Base-by-base conservation (phyloP, 768 basidiomycete species). In the Auricularia sp. region DNA sequence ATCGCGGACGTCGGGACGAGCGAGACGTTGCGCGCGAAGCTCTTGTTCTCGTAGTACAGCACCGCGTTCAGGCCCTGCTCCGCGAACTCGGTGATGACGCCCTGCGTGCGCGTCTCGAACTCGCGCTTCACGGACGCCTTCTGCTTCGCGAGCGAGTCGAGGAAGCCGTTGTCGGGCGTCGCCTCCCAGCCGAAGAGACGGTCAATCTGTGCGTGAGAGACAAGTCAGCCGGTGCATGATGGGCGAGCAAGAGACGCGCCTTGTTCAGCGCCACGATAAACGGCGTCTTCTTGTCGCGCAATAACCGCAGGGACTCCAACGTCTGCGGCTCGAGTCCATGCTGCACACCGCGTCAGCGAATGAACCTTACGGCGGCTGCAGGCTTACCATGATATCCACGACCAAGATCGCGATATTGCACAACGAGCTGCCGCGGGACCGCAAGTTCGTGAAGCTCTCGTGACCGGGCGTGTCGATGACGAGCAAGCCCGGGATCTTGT, bases 261-360 rank as follows among this genome's bases (percentile, higher is more conserved):
- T 99, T 98, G 81, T 99, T 99, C 58, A 99, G 80, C 4, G 97
- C 97, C 61, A 99, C 96, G 64, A 99, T 97, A 80, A 99, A 99
- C 0, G 97, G 97, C 7, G 96, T 98, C 78, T 97, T 97, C 63
- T 88, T 85, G 73, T 96, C 93, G 68, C 89, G 83, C 62, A 99
- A 82, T 65, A 99, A 78, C 51, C 95, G 89, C 35, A 99, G 81
- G 3, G 96, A 98, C 76, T 99, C 97, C 63, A 98, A 79, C 0
- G 97, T 99, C 77, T 98, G 97, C n/a, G 87, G 94, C 77, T 98
- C 97, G 62, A 99, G 82, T 47, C 95, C 96, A 77, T 99, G 96
- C 94, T 92, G 67, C 37, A 62, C 64, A 13, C n/a, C 64, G 21
- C 35, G 29, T 61, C 33, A 18, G 21, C 47, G 29, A 67, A 16